Base-by-base conservation (phyloP, 2,329 filamentous ascomycete species). In the Pestalotiopsis sp. region DNA sequence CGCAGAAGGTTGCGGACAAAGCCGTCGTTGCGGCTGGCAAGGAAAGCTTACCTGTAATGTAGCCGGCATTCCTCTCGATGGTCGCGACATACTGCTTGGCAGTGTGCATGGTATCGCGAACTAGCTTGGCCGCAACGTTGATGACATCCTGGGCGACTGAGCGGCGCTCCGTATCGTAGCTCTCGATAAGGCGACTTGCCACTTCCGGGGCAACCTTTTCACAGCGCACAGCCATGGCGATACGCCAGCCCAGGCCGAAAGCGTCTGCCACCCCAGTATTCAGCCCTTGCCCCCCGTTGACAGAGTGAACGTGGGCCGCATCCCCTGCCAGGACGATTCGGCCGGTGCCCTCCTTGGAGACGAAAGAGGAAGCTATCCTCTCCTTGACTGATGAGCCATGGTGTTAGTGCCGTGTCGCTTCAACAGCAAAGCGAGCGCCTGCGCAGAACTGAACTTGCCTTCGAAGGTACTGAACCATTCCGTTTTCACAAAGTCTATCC, bases 191-290 rank as follows among this genome's bases (percentile, higher is more conserved):
- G 3, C 73, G 76, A 0, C 72, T 65, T 0, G 68, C 75, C 1
- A 70, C 73, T 3, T 66, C 74, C 1, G 70, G 66, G 25, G 20
- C 41, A 25, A 80, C 70, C 7, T 65, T 64, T 2, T 75, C 70
- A 14, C 75, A 69, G 6, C 73, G 77, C 9, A 78, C 45, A 0
- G 76, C 75, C 5, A 67, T 59, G 5, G 74, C 81, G 0, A 88
- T 73, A 45, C 88, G 87, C 86, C 87, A 89, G 9, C 82, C 82
- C 1, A 89, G 74, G 58, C 84, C 86, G 36, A 88, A 84, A 0
- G 86, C 85, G 73, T 89, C 87, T 5, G 85, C 83, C 39, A 89
- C 82, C 3, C 87, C 87, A 0, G 87, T 89, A 71, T 90, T 90
- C 72, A 89, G 81, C 0, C 88, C 87, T 70, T 89, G 87, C 0